These are phyloP conservation scores for Spergularia marina DNA, from an alignment of 148 eudicot genomes.

Conservation along the genomic window DNA sequence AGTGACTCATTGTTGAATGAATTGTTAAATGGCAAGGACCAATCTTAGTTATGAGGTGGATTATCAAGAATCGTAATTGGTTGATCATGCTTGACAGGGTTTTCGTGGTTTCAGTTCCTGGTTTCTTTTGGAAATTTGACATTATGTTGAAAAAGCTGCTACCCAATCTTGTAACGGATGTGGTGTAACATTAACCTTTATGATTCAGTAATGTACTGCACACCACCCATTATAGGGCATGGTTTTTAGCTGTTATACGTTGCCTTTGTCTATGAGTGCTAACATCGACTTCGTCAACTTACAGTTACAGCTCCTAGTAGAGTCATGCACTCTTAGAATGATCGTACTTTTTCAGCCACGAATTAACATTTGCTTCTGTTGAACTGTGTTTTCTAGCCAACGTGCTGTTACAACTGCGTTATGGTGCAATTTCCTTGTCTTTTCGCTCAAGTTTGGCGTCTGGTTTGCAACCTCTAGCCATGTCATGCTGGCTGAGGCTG, in stretches of 20 bases:
- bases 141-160: not conserved
- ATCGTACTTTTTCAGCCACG: not conserved
- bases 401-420: constrained; percentile 92
- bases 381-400: constrained; percentile 45
- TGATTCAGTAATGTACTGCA: too few relatives aligned
- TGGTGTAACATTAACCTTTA: not conserved
- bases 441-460: constrained; percentile 95
- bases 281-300: not conserved
- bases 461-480: constrained; percentile 91
- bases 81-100: not conserved
- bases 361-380: not conserved
- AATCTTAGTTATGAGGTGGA: not conserved
- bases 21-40: not conserved
- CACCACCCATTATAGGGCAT: not conserved
- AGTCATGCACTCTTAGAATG: not conserved
- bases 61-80: not conserved
- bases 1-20: not conserved
- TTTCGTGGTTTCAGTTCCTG: not conserved
- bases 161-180: not conserved
- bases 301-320: not conserved
- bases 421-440: constrained; percentile 95
- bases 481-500: constrained; percentile 89
- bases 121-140: not conserved
- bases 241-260: not conserved
- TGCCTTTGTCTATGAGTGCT: not conserved